A percentile compares a stretch with the other conserved stretches of the same genome.
Conservation (phyloP, 1,284 basidiomycete species). For the Malassezia yamatoensis region DNA sequence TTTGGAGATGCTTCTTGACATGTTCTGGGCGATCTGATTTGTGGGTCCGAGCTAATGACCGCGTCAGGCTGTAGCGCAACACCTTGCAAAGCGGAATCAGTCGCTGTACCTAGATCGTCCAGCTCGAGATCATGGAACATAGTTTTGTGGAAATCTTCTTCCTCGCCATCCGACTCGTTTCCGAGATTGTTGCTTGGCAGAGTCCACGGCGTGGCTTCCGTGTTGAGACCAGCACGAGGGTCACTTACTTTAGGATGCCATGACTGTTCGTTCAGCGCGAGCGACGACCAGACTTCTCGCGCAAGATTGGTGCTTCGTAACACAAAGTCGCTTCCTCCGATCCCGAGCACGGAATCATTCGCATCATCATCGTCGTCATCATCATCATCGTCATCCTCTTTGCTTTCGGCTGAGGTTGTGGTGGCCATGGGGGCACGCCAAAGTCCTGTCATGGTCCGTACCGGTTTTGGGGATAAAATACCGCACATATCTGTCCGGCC, state of each 20-base stretch:
- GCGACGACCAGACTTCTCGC: constrained; percentile 7
- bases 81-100: constrained; percentile 7
- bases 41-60: constrained; percentile 5
- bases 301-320: constrained; percentile 4
- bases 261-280: neutral
- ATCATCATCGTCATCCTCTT: constrained; percentile 8
- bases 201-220: neutral
- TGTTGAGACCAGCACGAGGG: neutral
- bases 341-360: neutral
- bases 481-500: neutral
- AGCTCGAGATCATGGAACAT: constrained; percentile 37
- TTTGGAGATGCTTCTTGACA: constrained; percentile 1
- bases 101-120: constrained; percentile 11
- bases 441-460: constrained; percentile 8
- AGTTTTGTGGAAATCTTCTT: constrained; percentile 41
- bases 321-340: neutral
- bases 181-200: neutral
- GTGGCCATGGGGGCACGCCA: neutral
- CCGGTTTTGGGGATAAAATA: constrained; percentile 13
- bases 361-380: constrained; percentile 9
- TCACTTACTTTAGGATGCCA: neutral
- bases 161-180: constrained; percentile 25
- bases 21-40: constrained; percentile 10
- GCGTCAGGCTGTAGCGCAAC: constrained; percentile 6
- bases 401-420: constrained; percentile 1